phyloP scores from a whole-genome alignment of 2,329 filamentous ascomycete species.

The Trichoderma gracile region DNA sequence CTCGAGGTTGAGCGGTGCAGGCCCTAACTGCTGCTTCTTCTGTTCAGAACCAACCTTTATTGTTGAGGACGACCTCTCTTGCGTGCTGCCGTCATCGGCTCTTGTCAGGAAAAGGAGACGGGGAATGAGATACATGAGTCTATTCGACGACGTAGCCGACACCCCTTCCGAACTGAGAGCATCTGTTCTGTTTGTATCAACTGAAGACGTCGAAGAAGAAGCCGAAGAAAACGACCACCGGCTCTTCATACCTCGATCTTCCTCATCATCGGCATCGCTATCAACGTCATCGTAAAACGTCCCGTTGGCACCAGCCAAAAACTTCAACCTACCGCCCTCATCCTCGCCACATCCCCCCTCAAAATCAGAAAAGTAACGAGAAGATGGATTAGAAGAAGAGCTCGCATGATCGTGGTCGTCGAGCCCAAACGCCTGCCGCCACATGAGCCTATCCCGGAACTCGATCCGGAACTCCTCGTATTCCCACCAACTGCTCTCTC shows the following conservation, averaged over 20 bases:
- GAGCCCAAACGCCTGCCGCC: conserved; percentile 17
- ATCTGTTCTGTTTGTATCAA: background rate
- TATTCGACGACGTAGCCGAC: background rate
- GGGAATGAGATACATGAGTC: background rate
- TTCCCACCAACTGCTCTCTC: background rate
- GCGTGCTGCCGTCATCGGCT: background rate
- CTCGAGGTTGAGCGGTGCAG: too few species aligned
- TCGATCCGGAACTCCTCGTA: conserved; percentile 23
- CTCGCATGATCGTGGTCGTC: background rate
- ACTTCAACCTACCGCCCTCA: background rate
- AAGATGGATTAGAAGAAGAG: background rate
- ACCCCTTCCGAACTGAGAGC: too few species aligned
- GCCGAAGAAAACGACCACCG: conserved; percentile 3
- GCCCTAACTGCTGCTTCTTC: too few species aligned
- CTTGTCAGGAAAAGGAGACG: background rate
- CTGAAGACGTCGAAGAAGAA: background rate
- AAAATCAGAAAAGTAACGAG: too few species aligned
- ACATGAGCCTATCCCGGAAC: conserved; percentile 23
- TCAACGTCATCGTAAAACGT: background rate
- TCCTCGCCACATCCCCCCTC: too few species aligned
- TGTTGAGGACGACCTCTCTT: too few species aligned
- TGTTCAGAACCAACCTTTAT: too few species aligned
- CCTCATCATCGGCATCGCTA: background rate
- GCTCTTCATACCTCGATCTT: background rate
- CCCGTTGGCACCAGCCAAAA: background rate